Percentiles rank a stretch among this genome's conserved stretches.
Conservation (phyloP, 2,329 filamentous ascomycete species). For the Alternaria metachromatica region DNA sequence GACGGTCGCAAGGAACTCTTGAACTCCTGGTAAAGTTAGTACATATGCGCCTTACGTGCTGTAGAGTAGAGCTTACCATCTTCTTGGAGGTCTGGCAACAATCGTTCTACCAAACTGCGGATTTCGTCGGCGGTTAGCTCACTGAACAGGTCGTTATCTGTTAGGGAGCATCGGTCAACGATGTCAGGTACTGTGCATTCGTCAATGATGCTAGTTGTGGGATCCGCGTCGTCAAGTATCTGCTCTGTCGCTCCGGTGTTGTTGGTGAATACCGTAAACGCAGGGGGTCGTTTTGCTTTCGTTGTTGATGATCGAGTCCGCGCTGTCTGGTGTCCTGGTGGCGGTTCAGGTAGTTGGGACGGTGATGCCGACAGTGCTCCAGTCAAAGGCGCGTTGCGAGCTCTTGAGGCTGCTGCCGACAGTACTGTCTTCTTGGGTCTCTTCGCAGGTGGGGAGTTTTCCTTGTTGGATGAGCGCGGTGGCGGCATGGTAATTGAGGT, state of each 20-base stretch:
- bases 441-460: not conserved
- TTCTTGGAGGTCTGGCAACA: not conserved
- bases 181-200: not conserved
- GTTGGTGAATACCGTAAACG: not conserved
- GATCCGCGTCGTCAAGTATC: not conserved
- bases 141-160: not conserved
- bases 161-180: not conserved
- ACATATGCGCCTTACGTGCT: not conserved
- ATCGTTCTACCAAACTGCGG: not conserved
- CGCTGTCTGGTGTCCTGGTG: not conserved
- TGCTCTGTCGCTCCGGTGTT: not conserved
- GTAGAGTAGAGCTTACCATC: not conserved
- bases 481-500: not conserved
- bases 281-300: not conserved
- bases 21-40: not conserved
- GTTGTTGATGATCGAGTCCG: not conserved
- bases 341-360: not conserved
- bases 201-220: not conserved
- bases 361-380: not conserved
- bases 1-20: not conserved
- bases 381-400: not conserved
- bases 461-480: not conserved
- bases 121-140: not conserved
- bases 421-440: not conserved
- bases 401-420: not conserved